Evolutionary conservation across 352 stramenopile species (phyloP).

Genomic region (Phytophthora boehmeriae): DNA sequence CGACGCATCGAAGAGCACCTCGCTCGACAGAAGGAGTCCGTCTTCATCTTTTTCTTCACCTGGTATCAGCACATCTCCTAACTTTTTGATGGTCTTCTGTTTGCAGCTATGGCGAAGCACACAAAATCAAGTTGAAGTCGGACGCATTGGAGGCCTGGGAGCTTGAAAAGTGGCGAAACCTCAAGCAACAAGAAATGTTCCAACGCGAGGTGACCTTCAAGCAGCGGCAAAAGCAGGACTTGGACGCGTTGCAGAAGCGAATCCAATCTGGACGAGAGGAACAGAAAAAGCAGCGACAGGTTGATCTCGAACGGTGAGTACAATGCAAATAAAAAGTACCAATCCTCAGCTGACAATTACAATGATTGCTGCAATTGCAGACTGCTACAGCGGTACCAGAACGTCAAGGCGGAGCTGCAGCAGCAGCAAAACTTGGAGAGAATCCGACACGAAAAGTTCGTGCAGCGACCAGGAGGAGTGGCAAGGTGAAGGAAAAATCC

Average conservation of each 20-base stretch:
- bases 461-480: slow-evolving; percentile 42
- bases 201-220: slow-evolving; percentile 96
- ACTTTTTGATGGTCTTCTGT: background rate
- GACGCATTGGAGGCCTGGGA: slow-evolving; percentile 95
- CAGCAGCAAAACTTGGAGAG: slow-evolving; percentile 94
- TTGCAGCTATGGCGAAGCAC: slow-evolving; percentile 90
- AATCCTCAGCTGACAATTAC: background rate
- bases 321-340: background rate
- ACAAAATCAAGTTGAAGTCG: slow-evolving; percentile 97
- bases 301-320: slow-evolving; percentile 90
- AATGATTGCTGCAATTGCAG: slow-evolving; percentile 26
- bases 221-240: slow-evolving; percentile 91
- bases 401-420: slow-evolving; percentile 95
- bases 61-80: background rate
- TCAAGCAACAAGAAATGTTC: slow-evolving; percentile 95
- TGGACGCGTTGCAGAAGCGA: slow-evolving; percentile 93
- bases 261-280: slow-evolving; percentile 94
- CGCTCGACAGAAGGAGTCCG: slow-evolving; percentile 88
- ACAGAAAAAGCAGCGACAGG: slow-evolving; percentile 95
- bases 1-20: slow-evolving; percentile 93
- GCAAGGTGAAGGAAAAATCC: slow-evolving; percentile 15
- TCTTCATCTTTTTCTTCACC: slow-evolving; percentile 2
- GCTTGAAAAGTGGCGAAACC: slow-evolving; percentile 94
- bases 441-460: slow-evolving; percentile 86
- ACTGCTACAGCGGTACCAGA: slow-evolving; percentile 94